phyloP scores from a whole-genome alignment of 2,329 filamentous ascomycete species.

The Lasiodiplodia gonubiensis region DNA sequence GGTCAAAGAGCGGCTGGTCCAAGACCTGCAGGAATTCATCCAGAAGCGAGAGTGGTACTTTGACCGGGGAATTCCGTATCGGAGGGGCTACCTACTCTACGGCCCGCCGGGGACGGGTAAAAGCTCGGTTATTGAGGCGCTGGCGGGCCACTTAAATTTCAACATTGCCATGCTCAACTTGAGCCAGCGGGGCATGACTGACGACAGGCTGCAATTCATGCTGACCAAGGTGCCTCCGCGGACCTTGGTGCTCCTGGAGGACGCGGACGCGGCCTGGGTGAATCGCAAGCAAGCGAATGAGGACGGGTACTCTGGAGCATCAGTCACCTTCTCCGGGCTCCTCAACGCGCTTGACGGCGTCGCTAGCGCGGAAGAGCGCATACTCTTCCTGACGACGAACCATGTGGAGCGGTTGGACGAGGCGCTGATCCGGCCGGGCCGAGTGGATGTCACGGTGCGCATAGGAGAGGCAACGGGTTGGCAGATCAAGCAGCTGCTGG shows the following conservation, averaged over 20 bases:
- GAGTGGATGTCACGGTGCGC: conserved; percentile 90
- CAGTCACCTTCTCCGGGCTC: conserved; percentile 91
- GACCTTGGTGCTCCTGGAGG: conserved; percentile 83
- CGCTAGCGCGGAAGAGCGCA: conserved; percentile 91
- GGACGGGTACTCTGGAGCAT: conserved; percentile 85
- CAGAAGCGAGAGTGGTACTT: conserved; percentile 84
- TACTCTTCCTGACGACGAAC: conserved; percentile 94
- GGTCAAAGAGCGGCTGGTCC: conserved; percentile 79
- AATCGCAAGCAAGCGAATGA: conserved; percentile 77
- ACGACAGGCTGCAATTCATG: conserved; percentile 85
- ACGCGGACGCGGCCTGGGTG: conserved; percentile 88
- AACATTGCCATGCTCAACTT: conserved; percentile 92
- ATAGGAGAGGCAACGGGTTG: conserved; percentile 86
- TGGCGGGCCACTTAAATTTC: conserved; percentile 91
- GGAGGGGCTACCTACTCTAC: conserved; percentile 85
- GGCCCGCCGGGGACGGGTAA: conserved; percentile 91
- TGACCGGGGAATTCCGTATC: conserved; percentile 92
- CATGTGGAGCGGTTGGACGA: conserved; percentile 88
- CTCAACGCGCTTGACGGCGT: conserved; percentile 77
- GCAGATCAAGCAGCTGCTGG: conserved; percentile 88
- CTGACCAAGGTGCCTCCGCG: conserved; percentile 83
- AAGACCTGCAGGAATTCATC: conserved; percentile 83
- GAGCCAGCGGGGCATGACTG: conserved; percentile 86
- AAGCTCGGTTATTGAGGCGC: conserved; percentile 93
- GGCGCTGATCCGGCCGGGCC: conserved; percentile 85